phyloP scores from a whole-genome alignment of 768 basidiomycete genomes.

The Neoboletus magnificus region DNA sequence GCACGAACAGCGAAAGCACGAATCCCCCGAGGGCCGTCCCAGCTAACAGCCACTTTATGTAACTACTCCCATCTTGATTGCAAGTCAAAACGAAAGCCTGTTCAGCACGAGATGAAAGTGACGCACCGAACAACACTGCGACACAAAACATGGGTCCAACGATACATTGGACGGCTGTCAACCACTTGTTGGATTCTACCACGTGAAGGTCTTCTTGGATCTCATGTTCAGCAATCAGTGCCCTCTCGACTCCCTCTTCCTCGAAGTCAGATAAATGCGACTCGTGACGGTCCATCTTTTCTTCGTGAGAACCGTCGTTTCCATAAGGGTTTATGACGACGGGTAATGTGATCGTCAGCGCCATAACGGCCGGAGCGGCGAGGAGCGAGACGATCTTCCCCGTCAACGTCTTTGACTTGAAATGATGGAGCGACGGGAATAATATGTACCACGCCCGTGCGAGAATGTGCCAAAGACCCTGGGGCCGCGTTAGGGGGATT shows the following conservation, averaged over 20 bases:
- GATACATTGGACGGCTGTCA: slow-evolving; percentile 81
- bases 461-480: slow-evolving; percentile 36
- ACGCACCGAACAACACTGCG: slow-evolving; percentile 73
- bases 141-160: slow-evolving; percentile 79
- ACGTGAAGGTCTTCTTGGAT: slow-evolving; percentile 68
- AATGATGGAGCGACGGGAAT: slow-evolving; percentile 82
- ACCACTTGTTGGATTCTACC: slow-evolving; percentile 70
- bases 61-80: slow-evolving; percentile 31
- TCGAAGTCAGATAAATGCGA: slow-evolving; percentile 64
- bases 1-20: slow-evolving; percentile 50
- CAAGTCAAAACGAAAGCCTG: background rate
- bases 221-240: slow-evolving; percentile 71
- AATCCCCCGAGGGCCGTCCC: slow-evolving; percentile 55
- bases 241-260: slow-evolving; percentile 68
- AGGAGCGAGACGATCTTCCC: slow-evolving; percentile 74
- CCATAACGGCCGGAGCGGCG: slow-evolving; percentile 83
- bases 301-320: slow-evolving; percentile 10
- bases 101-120: background rate
- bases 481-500: slow-evolving; percentile 39
- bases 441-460: slow-evolving; percentile 55
- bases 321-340: slow-evolving; percentile 73
- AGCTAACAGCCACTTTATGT: slow-evolving; percentile 51
- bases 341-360: slow-evolving; percentile 84
- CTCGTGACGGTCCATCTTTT: slow-evolving; percentile 35
- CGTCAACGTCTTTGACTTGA: slow-evolving; percentile 63